Conservation (phyloP, 306 rosid genomes). For the Canavalia ensiformis region DNA sequence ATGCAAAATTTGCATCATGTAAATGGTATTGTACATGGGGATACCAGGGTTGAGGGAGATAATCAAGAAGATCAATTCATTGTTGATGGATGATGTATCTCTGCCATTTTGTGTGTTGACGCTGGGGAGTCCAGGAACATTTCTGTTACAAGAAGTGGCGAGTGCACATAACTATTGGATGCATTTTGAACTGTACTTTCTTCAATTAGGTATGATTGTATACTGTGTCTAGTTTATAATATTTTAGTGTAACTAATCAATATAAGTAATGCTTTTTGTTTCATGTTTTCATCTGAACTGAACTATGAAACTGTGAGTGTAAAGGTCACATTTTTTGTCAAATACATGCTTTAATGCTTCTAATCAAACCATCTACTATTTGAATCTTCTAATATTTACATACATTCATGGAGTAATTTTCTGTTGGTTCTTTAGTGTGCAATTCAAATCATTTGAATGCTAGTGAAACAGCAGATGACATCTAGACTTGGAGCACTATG, state of each 20-base stretch:
- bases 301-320: slow-evolving; percentile 46
- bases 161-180: slow-evolving; percentile 64
- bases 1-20: slow-evolving; percentile 98
- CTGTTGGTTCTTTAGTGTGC: slow-evolving; percentile 24
- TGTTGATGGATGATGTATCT: slow-evolving; percentile 72
- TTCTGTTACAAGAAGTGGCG: slow-evolving; percentile 48
- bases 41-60: slow-evolving; percentile 89
- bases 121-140: slow-evolving; percentile 48
- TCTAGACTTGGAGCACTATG: slow-evolving; percentile 16
- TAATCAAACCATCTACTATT: slow-evolving; percentile 7
- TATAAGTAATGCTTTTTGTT: slow-evolving; percentile 51
- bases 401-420: slow-evolving; percentile 32
- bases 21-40: slow-evolving; percentile 81
- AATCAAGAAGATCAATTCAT: slow-evolving; percentile 96
- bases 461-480: slow-evolving; percentile 35
- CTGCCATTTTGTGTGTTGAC: slow-evolving; percentile 42
- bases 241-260: slow-evolving; percentile 61
- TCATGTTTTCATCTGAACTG: slow-evolving; percentile 38
- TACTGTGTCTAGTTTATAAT: slow-evolving; percentile 52
- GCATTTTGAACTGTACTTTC: slow-evolving; percentile 57
- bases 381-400: not conserved
- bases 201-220: slow-evolving; percentile 59
- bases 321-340: slow-evolving; percentile 54
- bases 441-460: slow-evolving; percentile 25
- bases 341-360: slow-evolving; percentile 46